phyloP scores from a whole-genome alignment of 306 rosid genomes.

The Canavalia gladiata region DNA sequence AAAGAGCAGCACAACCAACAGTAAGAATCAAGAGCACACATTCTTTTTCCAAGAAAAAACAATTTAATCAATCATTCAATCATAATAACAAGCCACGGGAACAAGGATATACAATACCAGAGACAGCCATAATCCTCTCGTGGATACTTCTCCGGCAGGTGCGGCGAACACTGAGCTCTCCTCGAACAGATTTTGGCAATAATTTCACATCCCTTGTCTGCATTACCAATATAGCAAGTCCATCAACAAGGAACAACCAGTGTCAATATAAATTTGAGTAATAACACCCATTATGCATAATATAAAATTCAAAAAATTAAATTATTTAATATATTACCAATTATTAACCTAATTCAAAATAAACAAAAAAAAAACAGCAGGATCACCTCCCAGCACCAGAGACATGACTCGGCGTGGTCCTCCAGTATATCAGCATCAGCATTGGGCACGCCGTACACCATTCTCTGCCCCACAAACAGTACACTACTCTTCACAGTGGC shows the following conservation, averaged over 20 bases:
- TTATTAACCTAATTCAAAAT: background rate
- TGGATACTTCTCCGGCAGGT: conserved; percentile 83
- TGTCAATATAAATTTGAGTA: background rate
- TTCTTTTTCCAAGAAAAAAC: background rate
- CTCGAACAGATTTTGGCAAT: conserved; percentile 74
- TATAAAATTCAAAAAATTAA: background rate
- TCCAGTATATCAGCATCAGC: conserved; percentile 90
- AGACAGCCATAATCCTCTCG: conserved; percentile 81
- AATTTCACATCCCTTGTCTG: conserved; percentile 91
- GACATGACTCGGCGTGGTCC: conserved; percentile 75
- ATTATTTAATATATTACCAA: background rate
- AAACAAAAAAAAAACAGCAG: background rate
- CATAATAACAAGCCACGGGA: conserved; percentile 16
- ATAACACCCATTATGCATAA: background rate
- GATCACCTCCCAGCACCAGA: conserved; percentile 99
- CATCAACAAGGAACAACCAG: background rate
- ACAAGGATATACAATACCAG: conserved; percentile 65
- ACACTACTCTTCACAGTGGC: conserved; percentile 79
- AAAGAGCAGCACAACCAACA: background rate
- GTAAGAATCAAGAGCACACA: background rate
- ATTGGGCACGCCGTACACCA: conserved; percentile 79
- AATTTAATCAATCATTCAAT: background rate
- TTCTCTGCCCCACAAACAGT: conserved; percentile 77
- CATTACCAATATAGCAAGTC: conserved; percentile 35
- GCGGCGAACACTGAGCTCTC: conserved; percentile 66